A percentile compares a stretch with the other conserved stretches of the same genome.
Evolutionary conservation across 2,329 filamentous ascomycete genomes (phyloP).

Genomic region (Dichotomopilus funicola): DNA sequence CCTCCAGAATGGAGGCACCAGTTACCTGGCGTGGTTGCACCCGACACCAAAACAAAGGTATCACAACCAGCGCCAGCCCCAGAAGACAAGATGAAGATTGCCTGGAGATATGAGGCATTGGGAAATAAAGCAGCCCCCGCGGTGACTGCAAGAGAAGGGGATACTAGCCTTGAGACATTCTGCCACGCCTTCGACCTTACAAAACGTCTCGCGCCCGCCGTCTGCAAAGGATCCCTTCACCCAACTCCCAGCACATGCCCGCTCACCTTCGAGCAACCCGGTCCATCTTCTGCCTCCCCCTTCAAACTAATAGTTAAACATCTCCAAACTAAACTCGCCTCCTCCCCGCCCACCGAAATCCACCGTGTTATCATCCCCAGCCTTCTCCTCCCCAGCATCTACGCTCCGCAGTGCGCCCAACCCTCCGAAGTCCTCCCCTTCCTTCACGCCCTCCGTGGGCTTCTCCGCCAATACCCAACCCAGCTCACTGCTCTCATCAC

Average conservation of each 20-base stretch:
- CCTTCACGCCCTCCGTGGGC: slow-evolving; percentile 66
- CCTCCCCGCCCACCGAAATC: slow-evolving; percentile 52
- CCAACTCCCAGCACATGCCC: slow-evolving; percentile 47
- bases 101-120: slow-evolving; percentile 89
- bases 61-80: slow-evolving; percentile 34
- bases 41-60: slow-evolving; percentile 34
- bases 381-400: slow-evolving; percentile 79
- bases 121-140: slow-evolving; percentile 40
- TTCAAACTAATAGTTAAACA: slow-evolving; percentile 59
- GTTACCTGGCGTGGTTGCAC: slow-evolving; percentile 64
- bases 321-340: slow-evolving; percentile 49
- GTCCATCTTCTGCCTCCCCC: slow-evolving; percentile 36
- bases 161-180: slow-evolving; percentile 39
- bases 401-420: slow-evolving; percentile 61
- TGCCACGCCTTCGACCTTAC: slow-evolving; percentile 69
- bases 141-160: slow-evolving; percentile 17
- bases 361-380: slow-evolving; percentile 82
- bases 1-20: slow-evolving; percentile 76
- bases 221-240: slow-evolving; percentile 44
- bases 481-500: slow-evolving; percentile 68
- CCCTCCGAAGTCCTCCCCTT: slow-evolving; percentile 73
- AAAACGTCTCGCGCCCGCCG: slow-evolving; percentile 50
- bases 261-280: slow-evolving; percentile 20
- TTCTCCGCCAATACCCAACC: slow-evolving; percentile 61
- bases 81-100: slow-evolving; percentile 92